These are phyloP conservation scores for Vigna mungo DNA, from an alignment of 306 rosid species.

Conservation along the genomic window DNA sequence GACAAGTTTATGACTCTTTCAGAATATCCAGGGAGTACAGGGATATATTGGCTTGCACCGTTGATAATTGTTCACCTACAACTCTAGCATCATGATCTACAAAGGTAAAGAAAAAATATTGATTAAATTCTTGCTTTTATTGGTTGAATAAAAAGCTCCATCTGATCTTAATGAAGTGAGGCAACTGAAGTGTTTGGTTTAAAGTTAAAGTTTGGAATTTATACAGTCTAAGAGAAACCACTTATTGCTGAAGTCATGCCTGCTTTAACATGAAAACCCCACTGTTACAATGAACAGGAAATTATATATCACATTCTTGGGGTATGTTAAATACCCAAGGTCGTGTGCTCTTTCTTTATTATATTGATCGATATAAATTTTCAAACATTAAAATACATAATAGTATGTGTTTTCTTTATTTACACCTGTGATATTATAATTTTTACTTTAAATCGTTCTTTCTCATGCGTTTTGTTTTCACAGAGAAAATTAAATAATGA, in stretches of 20 bases:
- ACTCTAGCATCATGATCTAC: slow-evolving; percentile 69
- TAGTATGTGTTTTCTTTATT: no score
- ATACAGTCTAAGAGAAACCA: background rate
- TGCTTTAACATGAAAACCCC: background rate
- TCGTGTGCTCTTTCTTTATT: no score
- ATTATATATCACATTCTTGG: background rate
- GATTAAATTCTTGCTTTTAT: background rate
- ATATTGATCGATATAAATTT: no score
- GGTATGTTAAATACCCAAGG: background rate
- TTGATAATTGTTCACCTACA: slow-evolving; percentile 70
- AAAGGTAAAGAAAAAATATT: slow-evolving; percentile 3
- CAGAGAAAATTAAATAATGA: no score
- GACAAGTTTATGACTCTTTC: slow-evolving; percentile 83
- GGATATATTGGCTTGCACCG: slow-evolving; percentile 83
- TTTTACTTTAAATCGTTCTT: no score
- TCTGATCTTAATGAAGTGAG: slow-evolving; percentile 26
- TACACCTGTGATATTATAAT: no score
- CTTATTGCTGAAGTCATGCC: background rate
- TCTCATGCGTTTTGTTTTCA: no score
- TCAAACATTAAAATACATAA: no score
- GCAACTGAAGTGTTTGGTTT: background rate
- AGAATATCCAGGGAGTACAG: slow-evolving; percentile 75
- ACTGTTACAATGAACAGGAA: background rate
- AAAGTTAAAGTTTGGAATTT: background rate
- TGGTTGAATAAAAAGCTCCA: slow-evolving; percentile 36